Evolutionary conservation across 257 asterid species (phyloP), one percentile per base, ranked within the genome.

Genomic region (Rubia yunnanensis): DNA sequence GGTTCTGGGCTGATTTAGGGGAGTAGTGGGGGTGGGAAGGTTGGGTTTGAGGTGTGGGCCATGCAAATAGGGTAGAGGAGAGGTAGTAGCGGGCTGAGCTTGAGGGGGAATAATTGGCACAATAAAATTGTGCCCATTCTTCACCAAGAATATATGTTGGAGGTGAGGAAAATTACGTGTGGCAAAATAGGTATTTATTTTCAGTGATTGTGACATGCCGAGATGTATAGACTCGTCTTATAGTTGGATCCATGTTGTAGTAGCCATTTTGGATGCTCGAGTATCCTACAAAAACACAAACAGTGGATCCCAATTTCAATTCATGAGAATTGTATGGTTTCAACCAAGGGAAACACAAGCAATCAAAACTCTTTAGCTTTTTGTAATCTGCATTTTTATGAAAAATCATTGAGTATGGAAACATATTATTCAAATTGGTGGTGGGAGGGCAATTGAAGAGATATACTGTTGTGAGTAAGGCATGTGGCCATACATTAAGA

Each of bases 241-340:
- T 32, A 6, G 30, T n/a, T 4, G n/a, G 54, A 26, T 54, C 49
- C 27, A 55, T 13, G 14, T 55, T 50, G 5, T 18, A 7, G 30
- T 50, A 66, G 5, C 46, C 70, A 22, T 24, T 49, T 14, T 48
- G 48, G 3, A 22, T 32, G 0, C 0, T 1, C 1, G 64, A 56
- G 22, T 67, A 67, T 3, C 71, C 64, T 9, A 67, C 4, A 22
- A 67, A 67, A n/a, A 67, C 39, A 54, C 71, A 67, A 0, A 63
- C 54, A 9, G 5, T 35, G 10, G 56, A 68, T 2, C 15, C 5
- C 4, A 10, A 7, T 3, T 50, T 20, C 15, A 38, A 11, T 13
- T 57, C 27, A n/a, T 27, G 62, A 1, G 7, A 1, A 6, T 18
- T 6, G 18, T 57, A 57, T 0, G 31, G 34, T 5, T 18, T 32